phyloP scores from a whole-genome alignment of 2,329 filamentous ascomycete genomes.

The Diaporthe ampelina region DNA sequence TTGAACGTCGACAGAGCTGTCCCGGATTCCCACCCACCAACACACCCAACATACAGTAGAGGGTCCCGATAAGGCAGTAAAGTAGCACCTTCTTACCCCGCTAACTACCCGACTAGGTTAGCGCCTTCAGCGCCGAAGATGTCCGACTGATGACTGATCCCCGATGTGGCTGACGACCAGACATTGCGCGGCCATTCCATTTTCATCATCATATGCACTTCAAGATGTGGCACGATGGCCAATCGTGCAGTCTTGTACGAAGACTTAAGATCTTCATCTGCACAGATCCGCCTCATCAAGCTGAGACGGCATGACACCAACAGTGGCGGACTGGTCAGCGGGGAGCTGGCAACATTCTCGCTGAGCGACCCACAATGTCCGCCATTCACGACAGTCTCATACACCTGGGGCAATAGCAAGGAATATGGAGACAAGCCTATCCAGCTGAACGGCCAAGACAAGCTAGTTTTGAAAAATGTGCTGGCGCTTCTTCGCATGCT shows the following conservation, averaged over 20 bases:
- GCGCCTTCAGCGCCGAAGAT: neutral
- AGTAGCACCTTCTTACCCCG: neutral
- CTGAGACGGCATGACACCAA: neutral
- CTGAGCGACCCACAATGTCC: conserved; percentile 23
- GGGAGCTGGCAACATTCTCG: conserved; percentile 30
- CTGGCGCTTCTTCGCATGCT: conserved; percentile 35
- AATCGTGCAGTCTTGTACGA: conserved; percentile 10
- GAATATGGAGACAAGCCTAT: conserved; percentile 5
- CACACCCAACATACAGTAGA: too few species aligned
- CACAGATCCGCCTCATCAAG: conserved; percentile 31
- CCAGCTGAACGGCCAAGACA: neutral
- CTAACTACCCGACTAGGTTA: neutral
- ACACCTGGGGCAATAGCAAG: conserved; percentile 28
- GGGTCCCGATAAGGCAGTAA: too few species aligned
- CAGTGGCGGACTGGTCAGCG: neutral
- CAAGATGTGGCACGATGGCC: conserved; percentile 4
- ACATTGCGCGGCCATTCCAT: neutral
- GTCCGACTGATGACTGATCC: neutral
- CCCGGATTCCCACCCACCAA: too few species aligned
- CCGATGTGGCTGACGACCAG: neutral
- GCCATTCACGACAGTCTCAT: conserved; percentile 32
- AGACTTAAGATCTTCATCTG: neutral
- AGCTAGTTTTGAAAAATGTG: conserved; percentile 16
- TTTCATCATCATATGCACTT: neutral
- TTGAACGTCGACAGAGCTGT: too few species aligned